Base-by-base conservation (phyloP, 768 basidiomycete species). In the Mycena haematopus region DNA sequence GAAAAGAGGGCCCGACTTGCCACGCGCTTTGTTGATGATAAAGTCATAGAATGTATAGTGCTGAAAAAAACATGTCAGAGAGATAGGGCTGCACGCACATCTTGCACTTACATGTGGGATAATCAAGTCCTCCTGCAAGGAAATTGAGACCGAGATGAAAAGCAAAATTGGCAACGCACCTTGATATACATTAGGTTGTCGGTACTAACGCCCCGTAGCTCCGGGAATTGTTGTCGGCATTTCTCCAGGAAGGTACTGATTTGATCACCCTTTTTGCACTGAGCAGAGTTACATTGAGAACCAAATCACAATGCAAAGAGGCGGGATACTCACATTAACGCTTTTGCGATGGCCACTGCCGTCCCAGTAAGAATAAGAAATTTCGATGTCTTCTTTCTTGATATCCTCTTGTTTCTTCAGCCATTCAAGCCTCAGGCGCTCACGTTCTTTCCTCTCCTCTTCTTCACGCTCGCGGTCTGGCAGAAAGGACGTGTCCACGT, bases 121-220 rank as follows among this genome's bases (percentile, higher is more conserved):
- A 67, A 99, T 96, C 54, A 99, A 80, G 72, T 99, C 97, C 80
- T 99, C 97, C 92, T 97, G 17, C n/a, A 19, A 2, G 17, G 24
- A 55, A 45, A 6, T 69, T 38, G 62, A 45, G 29, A 58, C 21
- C 60, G 17, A 15, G 15, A n/a, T 40, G 9, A 52, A 14, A 27
- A 35, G 15, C 40, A 24, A 46, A 53, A 22, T 42, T 52, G 9
- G 17, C 19, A 52, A 40, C 40, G 60, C 83, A 58, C 93, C 86
- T 98, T 98, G 76, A 99, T 86, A 77, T 99, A 99, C 96, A 99
- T 99, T 38, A 99, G 77, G 73, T 99, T 99, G 76, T 99, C 97
- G 21, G 92, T 95, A 57, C 88, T 92, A 51, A 95, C 87, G 10
- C 90, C 90, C 56, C 96, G 79, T 40, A 99, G 82, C 76, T 99